phyloP scores from a whole-genome alignment of 305 asterid species.

The Fraxinus albicans region DNA sequence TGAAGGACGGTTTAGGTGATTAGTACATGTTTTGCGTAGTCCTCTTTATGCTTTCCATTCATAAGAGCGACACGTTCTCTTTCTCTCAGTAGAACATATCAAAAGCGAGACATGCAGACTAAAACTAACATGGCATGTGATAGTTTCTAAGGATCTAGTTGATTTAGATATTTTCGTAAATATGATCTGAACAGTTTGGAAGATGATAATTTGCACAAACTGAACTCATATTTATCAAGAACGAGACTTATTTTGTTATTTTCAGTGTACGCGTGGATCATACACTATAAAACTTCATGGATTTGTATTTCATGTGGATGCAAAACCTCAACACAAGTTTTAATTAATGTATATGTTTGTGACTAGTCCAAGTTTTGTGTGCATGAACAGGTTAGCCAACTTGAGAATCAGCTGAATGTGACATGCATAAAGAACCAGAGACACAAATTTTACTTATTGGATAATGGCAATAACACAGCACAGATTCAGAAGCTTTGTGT shows the following conservation, averaged over 20 bases:
- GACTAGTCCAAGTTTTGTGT: background rate
- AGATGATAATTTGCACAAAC: background rate
- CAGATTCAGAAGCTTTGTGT: conserved; percentile 59
- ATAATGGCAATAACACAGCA: conserved; percentile 24
- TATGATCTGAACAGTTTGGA: background rate
- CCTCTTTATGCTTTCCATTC: background rate
- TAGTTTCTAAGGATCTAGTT: background rate
- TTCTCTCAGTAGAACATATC: background rate
- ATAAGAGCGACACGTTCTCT: background rate
- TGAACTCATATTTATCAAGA: background rate
- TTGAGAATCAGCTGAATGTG: conserved; percentile 49
- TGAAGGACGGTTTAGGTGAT: background rate
- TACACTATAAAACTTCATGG: background rate
- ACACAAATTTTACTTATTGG: conserved; percentile 40
- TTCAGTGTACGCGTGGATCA: background rate
- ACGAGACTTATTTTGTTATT: too few species aligned
- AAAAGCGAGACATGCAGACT: background rate
- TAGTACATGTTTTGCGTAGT: background rate
- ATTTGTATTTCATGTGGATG: background rate
- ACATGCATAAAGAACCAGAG: conserved; percentile 59
- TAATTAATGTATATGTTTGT: background rate
- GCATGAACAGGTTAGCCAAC: conserved; percentile 48
- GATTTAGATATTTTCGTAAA: background rate
- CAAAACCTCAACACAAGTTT: background rate
- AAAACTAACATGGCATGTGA: background rate